Conservation (phyloP, 2,329 filamentous ascomycete genomes). For the Paramyrothecium sp. region DNA sequence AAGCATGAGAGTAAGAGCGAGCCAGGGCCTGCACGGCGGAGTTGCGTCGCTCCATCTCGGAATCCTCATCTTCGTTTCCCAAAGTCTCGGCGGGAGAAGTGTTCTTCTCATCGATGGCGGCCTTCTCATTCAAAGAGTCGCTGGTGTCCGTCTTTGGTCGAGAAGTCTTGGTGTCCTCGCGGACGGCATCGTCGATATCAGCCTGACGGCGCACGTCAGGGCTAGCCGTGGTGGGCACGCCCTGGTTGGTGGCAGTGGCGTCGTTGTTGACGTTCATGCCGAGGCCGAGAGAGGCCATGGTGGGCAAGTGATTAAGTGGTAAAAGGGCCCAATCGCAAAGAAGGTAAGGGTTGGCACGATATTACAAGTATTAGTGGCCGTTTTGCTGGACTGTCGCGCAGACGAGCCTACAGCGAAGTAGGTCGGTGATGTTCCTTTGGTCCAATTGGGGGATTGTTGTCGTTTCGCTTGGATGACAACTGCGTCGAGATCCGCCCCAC, state of each 20-base stretch:
- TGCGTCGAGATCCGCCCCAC: neutral
- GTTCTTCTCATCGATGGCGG: constrained; percentile 4
- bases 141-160: constrained; percentile 30
- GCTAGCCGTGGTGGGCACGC: constrained; percentile 30
- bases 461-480: neutral
- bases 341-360: neutral
- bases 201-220: constrained; percentile 9
- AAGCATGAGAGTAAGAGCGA: constrained; percentile 48
- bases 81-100: constrained; percentile 23
- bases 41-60: constrained; percentile 43
- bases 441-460: neutral
- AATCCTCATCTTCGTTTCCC: constrained; percentile 34
- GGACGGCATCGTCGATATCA: constrained; percentile 16
- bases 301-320: constrained; percentile 5
- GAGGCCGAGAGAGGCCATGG: constrained; percentile 16
- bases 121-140: constrained; percentile 21
- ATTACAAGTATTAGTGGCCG: neutral
- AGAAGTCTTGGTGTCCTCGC: constrained; percentile 26
- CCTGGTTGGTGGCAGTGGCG: constrained; percentile 41
- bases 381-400: neutral
- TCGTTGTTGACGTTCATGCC: constrained; percentile 44
- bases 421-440: constrained; percentile 5
- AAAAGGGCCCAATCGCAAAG: neutral
- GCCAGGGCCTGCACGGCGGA: constrained; percentile 51
- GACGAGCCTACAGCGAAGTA: neutral